Conservation (phyloP, 805 yeast species). For the Candida dajiaensis region DNA sequence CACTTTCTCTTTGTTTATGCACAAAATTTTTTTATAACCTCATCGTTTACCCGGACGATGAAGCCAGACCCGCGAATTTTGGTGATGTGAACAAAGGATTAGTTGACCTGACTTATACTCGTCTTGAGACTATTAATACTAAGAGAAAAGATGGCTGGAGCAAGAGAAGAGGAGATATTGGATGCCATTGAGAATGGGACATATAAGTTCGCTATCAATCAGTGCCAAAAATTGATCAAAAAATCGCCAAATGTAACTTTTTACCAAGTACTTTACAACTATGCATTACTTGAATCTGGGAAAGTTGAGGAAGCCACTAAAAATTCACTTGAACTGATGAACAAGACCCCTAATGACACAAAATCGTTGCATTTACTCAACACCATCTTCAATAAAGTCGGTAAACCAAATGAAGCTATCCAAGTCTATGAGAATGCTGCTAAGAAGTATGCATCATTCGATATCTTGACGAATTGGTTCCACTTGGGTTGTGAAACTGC, state of each 20-base stretch:
- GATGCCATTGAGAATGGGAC: constrained; percentile 48
- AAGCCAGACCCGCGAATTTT: neutral
- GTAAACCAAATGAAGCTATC: constrained; percentile 34
- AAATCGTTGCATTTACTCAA: constrained; percentile 44
- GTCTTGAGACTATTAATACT: too few relatives aligned
- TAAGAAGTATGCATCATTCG: constrained; percentile 48
- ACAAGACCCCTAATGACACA: constrained; percentile 47
- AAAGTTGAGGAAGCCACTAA: constrained; percentile 26
- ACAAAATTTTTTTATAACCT: neutral
- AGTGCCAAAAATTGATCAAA: constrained; percentile 41
- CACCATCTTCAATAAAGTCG: constrained; percentile 36
- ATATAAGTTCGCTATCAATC: constrained; percentile 45
- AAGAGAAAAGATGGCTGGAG: constrained; percentile 19
- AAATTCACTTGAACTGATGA: constrained; percentile 16
- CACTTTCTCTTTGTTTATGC: neutral
- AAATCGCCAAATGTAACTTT: constrained; percentile 54
- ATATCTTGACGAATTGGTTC: constrained; percentile 52
- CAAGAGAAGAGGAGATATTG: constrained; percentile 30
- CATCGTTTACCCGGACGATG: neutral
- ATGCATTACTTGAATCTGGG: constrained; percentile 26
- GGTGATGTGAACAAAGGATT: neutral
- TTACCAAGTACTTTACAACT: constrained; percentile 32
- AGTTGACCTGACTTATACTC: too few relatives aligned
- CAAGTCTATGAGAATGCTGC: constrained; percentile 52
- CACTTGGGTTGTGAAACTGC: constrained; percentile 39